phyloP scores from a whole-genome alignment of 1,284 basidiomycete species.

The Pseudozyma tsukubaensis region DNA sequence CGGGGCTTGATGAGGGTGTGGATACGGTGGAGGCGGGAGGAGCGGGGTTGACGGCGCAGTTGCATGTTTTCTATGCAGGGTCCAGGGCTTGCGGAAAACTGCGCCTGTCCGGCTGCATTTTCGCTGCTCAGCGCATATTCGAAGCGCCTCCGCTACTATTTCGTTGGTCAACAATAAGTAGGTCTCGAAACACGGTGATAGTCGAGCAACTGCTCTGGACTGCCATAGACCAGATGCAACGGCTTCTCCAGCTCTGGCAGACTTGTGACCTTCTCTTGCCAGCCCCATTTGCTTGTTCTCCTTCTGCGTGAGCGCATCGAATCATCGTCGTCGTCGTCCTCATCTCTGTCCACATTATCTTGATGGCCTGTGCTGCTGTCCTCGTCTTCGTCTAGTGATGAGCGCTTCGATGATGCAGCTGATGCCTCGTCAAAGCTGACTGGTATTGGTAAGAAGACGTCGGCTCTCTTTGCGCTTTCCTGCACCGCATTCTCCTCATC shows the following conservation, averaged over 20 bases:
- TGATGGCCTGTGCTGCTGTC: not conserved
- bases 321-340: constrained; percentile 18
- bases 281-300: constrained; percentile 14
- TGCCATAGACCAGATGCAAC: constrained; percentile 57
- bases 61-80: too few relatives aligned
- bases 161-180: constrained; percentile 49
- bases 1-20: too few relatives aligned
- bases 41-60: too few relatives aligned
- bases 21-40: too few relatives aligned
- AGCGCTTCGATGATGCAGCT: constrained; percentile 9
- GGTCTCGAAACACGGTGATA: constrained; percentile 60
- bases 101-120: too few relatives aligned
- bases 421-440: constrained; percentile 18
- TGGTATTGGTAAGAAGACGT: constrained; percentile 26
- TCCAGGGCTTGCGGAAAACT: too few relatives aligned
- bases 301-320: constrained; percentile 24
- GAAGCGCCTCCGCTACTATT: too few relatives aligned
- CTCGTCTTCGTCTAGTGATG: constrained; percentile 2
- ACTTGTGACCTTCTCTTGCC: constrained; percentile 39
- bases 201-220: constrained; percentile 58
- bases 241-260: constrained; percentile 55
- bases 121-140: too few relatives aligned
- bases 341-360: not conserved
- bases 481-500: constrained; percentile 7
- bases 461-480: constrained; percentile 6